These are phyloP conservation scores for Geosmithia putterillii DNA, from an alignment of 2,329 filamentous ascomycete genomes.

Conservation along the genomic window DNA sequence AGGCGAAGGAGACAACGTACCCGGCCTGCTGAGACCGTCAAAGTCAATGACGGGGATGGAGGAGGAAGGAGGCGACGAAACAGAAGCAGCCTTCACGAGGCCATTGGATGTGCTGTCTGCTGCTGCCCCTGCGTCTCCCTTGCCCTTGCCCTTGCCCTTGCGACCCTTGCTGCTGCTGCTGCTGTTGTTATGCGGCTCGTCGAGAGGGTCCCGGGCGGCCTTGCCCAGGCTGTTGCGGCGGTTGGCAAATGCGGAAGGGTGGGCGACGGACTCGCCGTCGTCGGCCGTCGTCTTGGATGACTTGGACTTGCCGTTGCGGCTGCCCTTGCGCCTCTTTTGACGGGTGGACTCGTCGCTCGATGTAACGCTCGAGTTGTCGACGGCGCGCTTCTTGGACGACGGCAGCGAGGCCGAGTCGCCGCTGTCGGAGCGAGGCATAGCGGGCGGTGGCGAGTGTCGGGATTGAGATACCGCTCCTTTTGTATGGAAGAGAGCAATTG, in stretches of 20 bases:
- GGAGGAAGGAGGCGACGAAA: slow-evolving; percentile 7
- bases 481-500: neutral
- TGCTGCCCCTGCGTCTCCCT: too few relatives aligned
- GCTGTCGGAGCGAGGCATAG: slow-evolving; percentile 1
- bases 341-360: slow-evolving; percentile 14
- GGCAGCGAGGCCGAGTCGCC: neutral
- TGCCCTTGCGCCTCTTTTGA: slow-evolving; percentile 14
- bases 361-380: slow-evolving; percentile 12
- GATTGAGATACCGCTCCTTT: neutral
- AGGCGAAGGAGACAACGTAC: slow-evolving; percentile 18
- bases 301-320: slow-evolving; percentile 9
- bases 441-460: neutral
- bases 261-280: slow-evolving; percentile 17
- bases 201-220: slow-evolving; percentile 47
- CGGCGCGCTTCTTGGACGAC: slow-evolving; percentile 14
- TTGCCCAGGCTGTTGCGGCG: slow-evolving; percentile 45
- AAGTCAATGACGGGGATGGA: slow-evolving; percentile 48
- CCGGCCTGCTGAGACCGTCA: slow-evolving; percentile 48
- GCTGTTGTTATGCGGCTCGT: slow-evolving; percentile 33
- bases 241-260: slow-evolving; percentile 18
- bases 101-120: neutral
- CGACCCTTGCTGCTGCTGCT: slow-evolving; percentile 9
- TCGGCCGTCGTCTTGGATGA: slow-evolving; percentile 3
- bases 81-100: neutral
- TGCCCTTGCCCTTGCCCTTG: slow-evolving; percentile 4